phyloP scores from a whole-genome alignment of 2,329 filamentous ascomycete species.

The Pseudogymnoascus sp. region DNA sequence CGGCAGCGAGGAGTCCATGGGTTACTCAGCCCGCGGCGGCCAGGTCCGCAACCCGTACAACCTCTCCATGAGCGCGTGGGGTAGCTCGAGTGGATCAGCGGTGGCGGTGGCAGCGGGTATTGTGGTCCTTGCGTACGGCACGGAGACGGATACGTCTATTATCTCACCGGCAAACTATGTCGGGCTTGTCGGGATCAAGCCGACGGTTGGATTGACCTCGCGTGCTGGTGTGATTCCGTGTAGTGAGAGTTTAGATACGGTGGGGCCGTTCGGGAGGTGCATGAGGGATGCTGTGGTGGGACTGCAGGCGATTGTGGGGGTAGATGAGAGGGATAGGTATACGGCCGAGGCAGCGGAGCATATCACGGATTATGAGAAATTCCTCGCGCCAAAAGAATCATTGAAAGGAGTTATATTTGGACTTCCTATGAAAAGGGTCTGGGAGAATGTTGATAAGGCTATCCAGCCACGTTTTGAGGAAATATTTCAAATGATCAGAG shows the following conservation, averaged over 20 bases:
- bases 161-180: conserved; percentile 45
- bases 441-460: conserved; percentile 10
- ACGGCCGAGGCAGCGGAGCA: conserved; percentile 34
- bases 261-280: conserved; percentile 56
- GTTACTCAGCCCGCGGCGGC: conserved; percentile 57
- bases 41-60: conserved; percentile 54
- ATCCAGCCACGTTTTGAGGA: not conserved
- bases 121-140: conserved; percentile 40
- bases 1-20: conserved; percentile 46
- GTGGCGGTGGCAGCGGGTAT: conserved; percentile 37
- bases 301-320: conserved; percentile 53
- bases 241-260: conserved; percentile 53
- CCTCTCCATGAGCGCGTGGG: conserved; percentile 49
- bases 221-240: conserved; percentile 57
- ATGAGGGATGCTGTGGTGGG: conserved; percentile 57
- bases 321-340: conserved; percentile 52
- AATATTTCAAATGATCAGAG: conserved; percentile 9
- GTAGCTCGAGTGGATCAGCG: conserved; percentile 54
- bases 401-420: conserved; percentile 8
- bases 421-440: conserved; percentile 2
- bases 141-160: conserved; percentile 58
- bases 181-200: conserved; percentile 61
- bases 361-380: not conserved
- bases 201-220: conserved; percentile 58
- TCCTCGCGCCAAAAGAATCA: conserved; percentile 12